A percentile compares a stretch with the other conserved stretches of the same genome.
Conservation (phyloP, 2,329 filamentous ascomycete species). For the Onygena corvina region DNA sequence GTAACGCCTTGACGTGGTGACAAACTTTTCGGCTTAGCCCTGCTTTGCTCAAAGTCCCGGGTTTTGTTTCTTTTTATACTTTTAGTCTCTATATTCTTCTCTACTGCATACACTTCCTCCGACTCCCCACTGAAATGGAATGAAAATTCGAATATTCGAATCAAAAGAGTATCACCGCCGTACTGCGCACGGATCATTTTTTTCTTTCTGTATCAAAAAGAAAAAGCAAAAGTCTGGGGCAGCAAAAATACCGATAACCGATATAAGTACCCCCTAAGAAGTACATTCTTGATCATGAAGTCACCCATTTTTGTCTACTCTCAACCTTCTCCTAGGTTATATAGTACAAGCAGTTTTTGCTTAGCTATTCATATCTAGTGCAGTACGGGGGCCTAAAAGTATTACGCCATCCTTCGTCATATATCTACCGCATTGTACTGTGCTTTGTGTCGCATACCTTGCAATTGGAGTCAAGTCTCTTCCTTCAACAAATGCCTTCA, state of each 20-base stretch:
- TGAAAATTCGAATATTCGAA: slow-evolving; percentile 1
- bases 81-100: background rate
- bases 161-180: slow-evolving; percentile 7
- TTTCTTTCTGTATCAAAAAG: slow-evolving; percentile 7
- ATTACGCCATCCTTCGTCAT: background rate
- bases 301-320: background rate
- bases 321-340: background rate
- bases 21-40: background rate
- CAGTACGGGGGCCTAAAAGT: background rate
- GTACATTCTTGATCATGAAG: background rate
- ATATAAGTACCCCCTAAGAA: slow-evolving; percentile 7
- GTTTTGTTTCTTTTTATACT: background rate
- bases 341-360: background rate
- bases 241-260: slow-evolving; percentile 10
- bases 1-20: slow-evolving; percentile 7
- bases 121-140: slow-evolving; percentile 3
- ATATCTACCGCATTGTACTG: background rate
- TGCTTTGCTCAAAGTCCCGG: background rate
- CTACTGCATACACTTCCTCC: slow-evolving; percentile 4
- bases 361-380: background rate
- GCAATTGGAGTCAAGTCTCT: background rate
- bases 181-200: slow-evolving; percentile 15
- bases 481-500: slow-evolving; percentile 14
- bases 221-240: slow-evolving; percentile 10
- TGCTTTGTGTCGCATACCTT: background rate